Evolutionary conservation across 768 basidiomycete species (phyloP).

Genomic region (Mycena kentingensis): DNA sequence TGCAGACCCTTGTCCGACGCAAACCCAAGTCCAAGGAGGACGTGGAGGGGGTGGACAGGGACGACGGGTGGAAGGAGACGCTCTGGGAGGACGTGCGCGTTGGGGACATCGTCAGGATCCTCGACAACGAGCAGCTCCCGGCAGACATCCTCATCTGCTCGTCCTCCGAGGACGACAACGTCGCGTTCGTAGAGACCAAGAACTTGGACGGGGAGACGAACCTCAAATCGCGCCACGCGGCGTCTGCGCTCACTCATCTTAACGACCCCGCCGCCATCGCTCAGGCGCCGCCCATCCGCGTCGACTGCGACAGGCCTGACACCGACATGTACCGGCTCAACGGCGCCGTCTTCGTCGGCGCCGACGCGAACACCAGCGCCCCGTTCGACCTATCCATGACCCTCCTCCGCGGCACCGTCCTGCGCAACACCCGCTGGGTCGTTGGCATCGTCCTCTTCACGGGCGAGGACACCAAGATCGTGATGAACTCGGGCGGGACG

Average conservation of each 20-base stretch:
- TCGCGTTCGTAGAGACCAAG: conserved; percentile 95
- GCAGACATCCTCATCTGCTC: conserved; percentile 90
- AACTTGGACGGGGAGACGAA: conserved; percentile 98
- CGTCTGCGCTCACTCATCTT: conserved; percentile 72
- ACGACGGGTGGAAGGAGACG: conserved; percentile 56
- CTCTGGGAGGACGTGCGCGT: conserved; percentile 92
- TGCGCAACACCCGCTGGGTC: conserved; percentile 93
- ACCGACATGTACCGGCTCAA: conserved; percentile 91
- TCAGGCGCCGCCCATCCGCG: conserved; percentile 52
- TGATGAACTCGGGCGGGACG: conserved; percentile 92
- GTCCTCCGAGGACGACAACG: conserved; percentile 89
- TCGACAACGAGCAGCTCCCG: conserved; percentile 80
- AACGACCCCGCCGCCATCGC: conserved; percentile 65
- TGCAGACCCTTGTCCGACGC: conserved; percentile 28
- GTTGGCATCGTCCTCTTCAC: conserved; percentile 93
- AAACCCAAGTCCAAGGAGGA: conserved; percentile 39
- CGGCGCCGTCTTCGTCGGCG: conserved; percentile 65
- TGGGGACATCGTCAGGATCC: conserved; percentile 89
- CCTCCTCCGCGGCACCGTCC: conserved; percentile 88
- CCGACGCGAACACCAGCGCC: conserved; percentile 35
- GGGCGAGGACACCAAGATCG: conserved; percentile 90
- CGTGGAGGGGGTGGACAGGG: conserved; percentile 38
- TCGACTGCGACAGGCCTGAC: conserved; percentile 91
- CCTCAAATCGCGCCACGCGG: conserved; percentile 89
- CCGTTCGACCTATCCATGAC: conserved; percentile 83